Evolutionary conservation across 2,329 filamentous ascomycete species (phyloP).

Genomic region (Xylariaceae sp.): DNA sequence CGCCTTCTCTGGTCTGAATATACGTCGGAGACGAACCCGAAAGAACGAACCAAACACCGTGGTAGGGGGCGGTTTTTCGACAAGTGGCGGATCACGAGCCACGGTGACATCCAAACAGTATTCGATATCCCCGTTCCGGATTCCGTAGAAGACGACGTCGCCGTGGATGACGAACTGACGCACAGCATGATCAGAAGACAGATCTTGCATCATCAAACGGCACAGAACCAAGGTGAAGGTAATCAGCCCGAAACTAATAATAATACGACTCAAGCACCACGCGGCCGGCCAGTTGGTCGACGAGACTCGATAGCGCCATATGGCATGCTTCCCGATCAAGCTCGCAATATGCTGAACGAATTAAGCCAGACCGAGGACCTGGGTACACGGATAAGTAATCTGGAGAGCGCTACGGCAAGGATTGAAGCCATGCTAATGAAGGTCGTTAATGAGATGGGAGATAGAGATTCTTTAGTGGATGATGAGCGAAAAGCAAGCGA

Average conservation of each 20-base stretch:
- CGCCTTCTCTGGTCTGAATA: conserved; percentile 55
- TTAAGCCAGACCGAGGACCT: conserved; percentile 42
- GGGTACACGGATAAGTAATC: conserved; percentile 39
- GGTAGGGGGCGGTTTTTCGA: conserved; percentile 54
- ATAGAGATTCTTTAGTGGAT: conserved; percentile 15
- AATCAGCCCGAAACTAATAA: conserved; percentile 5
- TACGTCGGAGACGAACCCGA: conserved; percentile 23
- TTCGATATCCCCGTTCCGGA: conserved; percentile 67
- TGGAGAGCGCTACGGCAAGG: conserved; percentile 46
- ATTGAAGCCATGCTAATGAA: conserved; percentile 44
- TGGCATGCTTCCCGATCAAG: conserved; percentile 45
- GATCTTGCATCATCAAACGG: conserved; percentile 44
- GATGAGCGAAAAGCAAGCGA: conserved; percentile 26
- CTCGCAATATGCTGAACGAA: conserved; percentile 45
- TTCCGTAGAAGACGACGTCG: conserved; percentile 50
- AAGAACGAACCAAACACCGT: conserved; percentile 24
- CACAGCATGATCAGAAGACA: conserved; percentile 53
- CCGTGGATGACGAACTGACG: conserved; percentile 54
- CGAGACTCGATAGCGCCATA: conserved; percentile 52
- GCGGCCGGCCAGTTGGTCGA: conserved; percentile 36
- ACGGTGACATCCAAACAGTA: conserved; percentile 66
- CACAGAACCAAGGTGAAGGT: conserved; percentile 19
- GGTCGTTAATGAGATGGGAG: conserved; percentile 28
- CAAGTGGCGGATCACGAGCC: conserved; percentile 61
- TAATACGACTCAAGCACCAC: conserved; percentile 15